Evolutionary conservation across 108 stramenopile genomes (phyloP).

Genomic region (Nitzschia putrida): DNA sequence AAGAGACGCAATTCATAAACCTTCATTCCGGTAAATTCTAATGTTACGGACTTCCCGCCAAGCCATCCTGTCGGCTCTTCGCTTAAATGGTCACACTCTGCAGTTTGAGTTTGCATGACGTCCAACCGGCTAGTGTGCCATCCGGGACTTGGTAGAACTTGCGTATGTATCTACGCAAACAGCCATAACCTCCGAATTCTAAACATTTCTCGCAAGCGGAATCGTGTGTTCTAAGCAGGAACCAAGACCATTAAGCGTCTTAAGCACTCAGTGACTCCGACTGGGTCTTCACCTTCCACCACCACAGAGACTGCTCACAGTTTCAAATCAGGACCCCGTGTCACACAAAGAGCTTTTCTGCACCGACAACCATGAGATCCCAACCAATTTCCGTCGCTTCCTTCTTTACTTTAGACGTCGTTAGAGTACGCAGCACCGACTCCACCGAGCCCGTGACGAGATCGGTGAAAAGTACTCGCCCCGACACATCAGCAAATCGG

Average conservation of each 20-base stretch:
- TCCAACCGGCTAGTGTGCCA: constrained; percentile 9
- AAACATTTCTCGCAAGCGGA: constrained; percentile 18
- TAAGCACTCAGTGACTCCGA: neutral
- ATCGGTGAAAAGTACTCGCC: neutral
- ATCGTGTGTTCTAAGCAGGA: constrained; percentile 6
- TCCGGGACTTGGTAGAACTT: constrained; percentile 17
- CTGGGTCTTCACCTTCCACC: neutral
- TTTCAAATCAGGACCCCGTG: neutral
- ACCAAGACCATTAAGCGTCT: constrained; percentile 8
- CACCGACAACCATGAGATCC: constrained; percentile 11
- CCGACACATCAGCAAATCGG: neutral
- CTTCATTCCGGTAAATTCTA: no score
- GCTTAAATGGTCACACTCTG: neutral
- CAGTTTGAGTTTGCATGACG: neutral
- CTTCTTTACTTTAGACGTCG: constrained; percentile 16
- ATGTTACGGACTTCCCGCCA: no score
- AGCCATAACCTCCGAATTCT: constrained; percentile 6
- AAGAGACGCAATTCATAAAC: no score
- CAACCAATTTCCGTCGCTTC: neutral
- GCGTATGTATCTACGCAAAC: neutral
- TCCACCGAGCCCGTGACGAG: constrained; percentile 16
- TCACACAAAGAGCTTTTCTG: constrained; percentile 5
- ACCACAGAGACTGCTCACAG: neutral
- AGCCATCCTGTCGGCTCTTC: no score
- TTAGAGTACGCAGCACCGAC: constrained; percentile 20